Evolutionary conservation across 306 rosid genomes (phyloP), one percentile per base, ranked within the genome.

Genomic region (Begonia peltatifolia): DNA sequence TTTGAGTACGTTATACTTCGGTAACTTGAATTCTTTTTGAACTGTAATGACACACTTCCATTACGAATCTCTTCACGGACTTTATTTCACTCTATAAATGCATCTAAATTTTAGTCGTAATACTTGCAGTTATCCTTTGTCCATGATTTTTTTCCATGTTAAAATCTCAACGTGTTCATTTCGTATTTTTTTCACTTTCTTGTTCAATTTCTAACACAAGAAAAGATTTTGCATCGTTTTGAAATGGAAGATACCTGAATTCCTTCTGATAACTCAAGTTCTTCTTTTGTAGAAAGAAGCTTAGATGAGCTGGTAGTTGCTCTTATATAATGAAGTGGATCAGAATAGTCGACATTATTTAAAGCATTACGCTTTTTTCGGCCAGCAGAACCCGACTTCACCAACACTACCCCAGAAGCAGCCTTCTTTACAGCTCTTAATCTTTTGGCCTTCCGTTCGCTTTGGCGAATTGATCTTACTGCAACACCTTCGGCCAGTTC

Each of bases 311-410:
- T 79, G 11, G 94, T 76, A 52, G 94, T 79, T 57, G 84, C 55
- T 80, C 95, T 78, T 64, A 90, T 61, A 72, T 78, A 83, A 61
- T 92, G 88, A 65, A 86, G 69, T 6, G 95, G 99, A 49, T 90
- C 99, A 8, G 87, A 63, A 74, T 79, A 78, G 74, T 83, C 92
- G 23, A 86, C 75, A 20, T 84, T 90, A 78, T 86, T 90, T 52
- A 61, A 2, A 51, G 87, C 63, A 61, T 58, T 63, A 56, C 88
- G 94, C 76, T 71, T 90, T 76, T 64, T 90, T 52, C 84, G 69
- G 76, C 74, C 63, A 42, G 76, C 61, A 58, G 83, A 63, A 70
- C 94, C 80, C 50, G 71, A 58, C 70, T 74, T 90, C 50, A 86
- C 72, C n/a, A 85, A 52, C 36, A 77, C 79, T 60, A 78, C 68